phyloP scores from a whole-genome alignment of 352 stramenopile genomes.

The Paralagenidium karlingii region DNA sequence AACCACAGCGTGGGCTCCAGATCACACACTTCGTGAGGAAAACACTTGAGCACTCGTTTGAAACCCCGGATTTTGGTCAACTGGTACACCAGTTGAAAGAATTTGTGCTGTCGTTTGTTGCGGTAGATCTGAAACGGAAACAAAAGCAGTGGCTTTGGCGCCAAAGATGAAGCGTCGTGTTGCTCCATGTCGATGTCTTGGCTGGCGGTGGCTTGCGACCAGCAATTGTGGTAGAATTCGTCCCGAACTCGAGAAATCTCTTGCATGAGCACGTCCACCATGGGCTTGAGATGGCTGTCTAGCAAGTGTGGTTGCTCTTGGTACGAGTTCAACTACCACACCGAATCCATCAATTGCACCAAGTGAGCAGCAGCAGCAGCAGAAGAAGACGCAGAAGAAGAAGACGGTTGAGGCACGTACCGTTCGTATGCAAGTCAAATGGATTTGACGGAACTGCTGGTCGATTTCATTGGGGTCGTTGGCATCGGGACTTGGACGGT shows the following conservation, averaged over 20 bases:
- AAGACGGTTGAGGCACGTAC: too few species aligned
- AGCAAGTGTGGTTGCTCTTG: conserved; percentile 84
- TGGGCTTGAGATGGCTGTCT: conserved; percentile 72
- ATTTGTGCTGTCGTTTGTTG: conserved; percentile 59
- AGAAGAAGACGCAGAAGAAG: neutral
- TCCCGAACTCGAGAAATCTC: conserved; percentile 48
- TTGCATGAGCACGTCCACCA: conserved; percentile 52
- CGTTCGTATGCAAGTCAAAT: too few species aligned
- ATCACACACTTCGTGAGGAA: conserved; percentile 93
- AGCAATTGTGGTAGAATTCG: conserved; percentile 14
- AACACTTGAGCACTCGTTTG: conserved; percentile 93
- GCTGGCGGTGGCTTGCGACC: neutral
- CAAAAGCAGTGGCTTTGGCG: too few species aligned
- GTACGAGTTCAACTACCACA: conserved; percentile 68
- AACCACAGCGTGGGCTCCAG: conserved; percentile 91
- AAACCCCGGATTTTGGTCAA: conserved; percentile 94
- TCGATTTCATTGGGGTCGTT: too few species aligned
- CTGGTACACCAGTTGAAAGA: conserved; percentile 91
- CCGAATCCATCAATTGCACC: neutral
- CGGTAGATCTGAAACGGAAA: conserved; percentile 74
- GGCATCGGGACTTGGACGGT: too few species aligned
- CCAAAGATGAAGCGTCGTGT: too few species aligned
- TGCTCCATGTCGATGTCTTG: conserved; percentile 1
- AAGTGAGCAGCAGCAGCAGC: neutral
- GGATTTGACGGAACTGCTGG: too few species aligned